Conservation (phyloP, 306 rosid species). For the Hippophae rhamnoides region DNA sequence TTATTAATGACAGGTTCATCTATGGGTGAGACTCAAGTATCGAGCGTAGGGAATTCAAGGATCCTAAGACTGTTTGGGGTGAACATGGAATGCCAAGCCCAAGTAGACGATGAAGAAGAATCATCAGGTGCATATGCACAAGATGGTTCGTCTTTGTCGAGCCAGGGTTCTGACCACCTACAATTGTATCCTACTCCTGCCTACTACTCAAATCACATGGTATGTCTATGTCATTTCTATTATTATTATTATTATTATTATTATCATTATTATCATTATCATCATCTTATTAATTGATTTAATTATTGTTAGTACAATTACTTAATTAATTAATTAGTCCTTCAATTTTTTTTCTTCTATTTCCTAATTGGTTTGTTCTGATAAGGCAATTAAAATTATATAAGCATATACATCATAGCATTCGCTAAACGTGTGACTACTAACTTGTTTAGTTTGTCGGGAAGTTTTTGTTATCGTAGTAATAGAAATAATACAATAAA, state of each 20-base stretch:
- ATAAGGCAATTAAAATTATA: too few species aligned
- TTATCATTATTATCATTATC: not conserved
- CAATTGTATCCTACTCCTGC: slow-evolving; percentile 20
- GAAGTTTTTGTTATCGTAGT: too few species aligned
- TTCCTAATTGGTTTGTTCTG: too few species aligned
- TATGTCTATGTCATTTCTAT: slow-evolving; percentile 27
- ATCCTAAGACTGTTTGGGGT: slow-evolving; percentile 87
- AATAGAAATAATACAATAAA: too few species aligned
- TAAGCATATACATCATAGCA: too few species aligned
- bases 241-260: not conserved
- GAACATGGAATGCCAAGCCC: slow-evolving; percentile 80
- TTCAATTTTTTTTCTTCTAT: too few species aligned
- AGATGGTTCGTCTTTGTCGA: slow-evolving; percentile 32
- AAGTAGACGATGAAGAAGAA: slow-evolving; percentile 22
- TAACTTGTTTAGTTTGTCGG: too few species aligned
- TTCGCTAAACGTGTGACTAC: too few species aligned
- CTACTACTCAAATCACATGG: slow-evolving; percentile 42
- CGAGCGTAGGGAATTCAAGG: slow-evolving; percentile 49
- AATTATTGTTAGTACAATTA: too few species aligned
- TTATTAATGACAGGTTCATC: slow-evolving; percentile 27
- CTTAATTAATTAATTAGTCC: too few species aligned
- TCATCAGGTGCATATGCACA: slow-evolving; percentile 44
- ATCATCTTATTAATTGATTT: not conserved
- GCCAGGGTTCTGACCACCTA: slow-evolving; percentile 31
- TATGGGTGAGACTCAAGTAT: slow-evolving; percentile 29